Evolutionary conservation across 192 early-diverging fungal species (phyloP), one percentile per base, ranked within the genome.

Genomic region (Entophlyctis luteolus): DNA sequence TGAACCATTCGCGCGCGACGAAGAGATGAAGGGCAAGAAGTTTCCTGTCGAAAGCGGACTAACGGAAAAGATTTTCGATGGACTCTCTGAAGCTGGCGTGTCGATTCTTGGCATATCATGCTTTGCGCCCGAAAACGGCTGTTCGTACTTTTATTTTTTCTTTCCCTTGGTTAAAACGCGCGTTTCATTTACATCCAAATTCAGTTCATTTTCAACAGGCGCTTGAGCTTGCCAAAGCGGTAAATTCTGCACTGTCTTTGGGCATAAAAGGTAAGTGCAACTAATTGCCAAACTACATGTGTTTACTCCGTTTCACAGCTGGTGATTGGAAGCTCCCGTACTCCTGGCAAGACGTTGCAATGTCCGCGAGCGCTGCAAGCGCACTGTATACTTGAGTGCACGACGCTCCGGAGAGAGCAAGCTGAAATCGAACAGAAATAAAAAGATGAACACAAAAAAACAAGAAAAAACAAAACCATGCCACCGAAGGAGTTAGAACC

Each of bases 201-300:
- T n/a, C n/a, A n/a, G n/a, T 53, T 25, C 50, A 53, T 28, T 53
- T 53, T 23, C 50, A 53, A 28, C 50, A 53, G 14, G 50, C 50
- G 1, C 14, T 23, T 20, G 50, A 28, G 25, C 22, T 53, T 20
- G 50, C 50, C 22, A 16, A 4, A 1, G 50, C 50, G 18, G 18
- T 53, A 28, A 53, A 53, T 2, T 12, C 22, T 20, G 22, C 29
- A 12, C 50, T 53, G 16, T 20, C 22, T 12, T 28, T 53, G 2
- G 25, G 25, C 16, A 12, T 28, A 16, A 53, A 53, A 16, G 50
- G 50, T 53, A 53, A 16, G 18, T 14, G 22, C 2, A 1, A 22
- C 25, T 53, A 2, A 1, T 1, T 23, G 22, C 1, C 14, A 16
- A 23, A 53, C 14, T 20, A 16, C 2, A 20, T 0, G 50, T 53